phyloP scores from a whole-genome alignment of 257 asterid genomes.

The Przewalskia tangutica region DNA sequence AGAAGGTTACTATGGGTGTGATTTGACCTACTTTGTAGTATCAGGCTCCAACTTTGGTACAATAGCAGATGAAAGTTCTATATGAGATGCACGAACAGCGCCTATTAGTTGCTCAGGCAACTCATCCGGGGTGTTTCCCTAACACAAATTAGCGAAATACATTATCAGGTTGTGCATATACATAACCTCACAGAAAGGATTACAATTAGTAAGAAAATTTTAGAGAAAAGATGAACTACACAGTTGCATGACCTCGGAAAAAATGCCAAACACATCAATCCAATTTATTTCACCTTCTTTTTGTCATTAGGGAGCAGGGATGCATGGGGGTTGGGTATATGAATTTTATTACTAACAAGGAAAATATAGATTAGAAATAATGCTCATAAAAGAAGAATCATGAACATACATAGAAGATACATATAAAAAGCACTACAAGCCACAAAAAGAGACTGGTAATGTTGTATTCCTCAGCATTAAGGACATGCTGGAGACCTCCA shows the following conservation, averaged over 20 bases:
- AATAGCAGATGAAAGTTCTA: slow-evolving; percentile 34
- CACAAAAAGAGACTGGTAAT: not conserved
- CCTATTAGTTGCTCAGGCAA: slow-evolving; percentile 43
- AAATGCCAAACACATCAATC: not conserved
- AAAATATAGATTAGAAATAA: not conserved
- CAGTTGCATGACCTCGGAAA: not conserved
- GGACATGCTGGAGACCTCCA: no score
- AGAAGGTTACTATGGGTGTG: not conserved
- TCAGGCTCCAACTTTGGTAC: slow-evolving; percentile 28
- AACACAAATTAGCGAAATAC: not conserved
- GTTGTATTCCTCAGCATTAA: no score
- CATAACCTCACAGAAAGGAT: not conserved
- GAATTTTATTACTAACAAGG: not conserved
- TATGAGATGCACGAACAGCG: slow-evolving; percentile 39
- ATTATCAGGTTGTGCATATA: not conserved
- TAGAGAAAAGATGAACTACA: not conserved
- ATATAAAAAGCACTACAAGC: not conserved
- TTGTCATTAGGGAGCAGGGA: not conserved
- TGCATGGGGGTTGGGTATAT: not conserved
- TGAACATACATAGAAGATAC: not conserved
- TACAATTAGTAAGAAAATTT: not conserved
- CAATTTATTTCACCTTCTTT: not conserved
- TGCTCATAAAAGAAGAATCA: not conserved
- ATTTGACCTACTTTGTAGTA: slow-evolving; percentile 7
- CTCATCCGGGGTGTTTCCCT: slow-evolving; percentile 32